These are phyloP conservation scores for Ganoderma leucocontextum DNA, from an alignment of 1,284 basidiomycete species.

Conservation along the genomic window DNA sequence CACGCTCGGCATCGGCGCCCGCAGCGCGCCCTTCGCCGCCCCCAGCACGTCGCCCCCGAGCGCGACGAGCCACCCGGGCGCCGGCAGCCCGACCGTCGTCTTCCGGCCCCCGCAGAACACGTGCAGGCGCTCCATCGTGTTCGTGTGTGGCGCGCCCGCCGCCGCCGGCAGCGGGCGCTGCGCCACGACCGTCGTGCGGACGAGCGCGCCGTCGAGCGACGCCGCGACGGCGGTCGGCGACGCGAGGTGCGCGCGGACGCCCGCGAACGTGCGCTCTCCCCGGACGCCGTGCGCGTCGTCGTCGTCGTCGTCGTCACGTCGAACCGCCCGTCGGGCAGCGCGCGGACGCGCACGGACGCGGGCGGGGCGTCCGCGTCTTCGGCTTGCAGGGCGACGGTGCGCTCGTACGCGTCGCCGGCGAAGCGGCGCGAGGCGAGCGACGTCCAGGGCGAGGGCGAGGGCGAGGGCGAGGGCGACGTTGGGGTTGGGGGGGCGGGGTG, in stretches of 20 bases:
- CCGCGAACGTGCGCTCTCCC: constrained; percentile 50
- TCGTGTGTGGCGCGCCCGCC: constrained; percentile 61
- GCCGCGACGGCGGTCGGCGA: constrained; percentile 59
- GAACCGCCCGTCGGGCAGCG: constrained; percentile 53
- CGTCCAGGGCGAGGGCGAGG: constrained; percentile 66
- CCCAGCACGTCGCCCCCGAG: constrained; percentile 61
- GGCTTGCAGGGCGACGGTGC: constrained; percentile 62
- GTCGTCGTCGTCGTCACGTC: constrained; percentile 49
- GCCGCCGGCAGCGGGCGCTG: constrained; percentile 61
- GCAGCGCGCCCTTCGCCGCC: constrained; percentile 59
- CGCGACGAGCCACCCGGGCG: constrained; percentile 72
- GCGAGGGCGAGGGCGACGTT: constrained; percentile 71
- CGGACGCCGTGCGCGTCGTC: constrained; percentile 48
- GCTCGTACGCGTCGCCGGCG: constrained; percentile 74
- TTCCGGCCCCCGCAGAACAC: constrained; percentile 68
- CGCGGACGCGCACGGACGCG: constrained; percentile 56
- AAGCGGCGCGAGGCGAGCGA: constrained; percentile 77
- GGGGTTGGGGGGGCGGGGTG: constrained; percentile 43
- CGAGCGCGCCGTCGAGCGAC: constrained; percentile 55
- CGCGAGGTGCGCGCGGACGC: constrained; percentile 62
- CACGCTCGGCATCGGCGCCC: constrained; percentile 90
- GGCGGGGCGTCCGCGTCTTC: constrained; percentile 54
- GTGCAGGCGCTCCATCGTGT: constrained; percentile 74
- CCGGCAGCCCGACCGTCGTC: constrained; percentile 65
- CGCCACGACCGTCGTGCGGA: constrained; percentile 75